Evolutionary conservation across 805 yeast genomes (phyloP), one percentile per base, ranked within the genome.

Genomic region (Starmera amethionina): DNA sequence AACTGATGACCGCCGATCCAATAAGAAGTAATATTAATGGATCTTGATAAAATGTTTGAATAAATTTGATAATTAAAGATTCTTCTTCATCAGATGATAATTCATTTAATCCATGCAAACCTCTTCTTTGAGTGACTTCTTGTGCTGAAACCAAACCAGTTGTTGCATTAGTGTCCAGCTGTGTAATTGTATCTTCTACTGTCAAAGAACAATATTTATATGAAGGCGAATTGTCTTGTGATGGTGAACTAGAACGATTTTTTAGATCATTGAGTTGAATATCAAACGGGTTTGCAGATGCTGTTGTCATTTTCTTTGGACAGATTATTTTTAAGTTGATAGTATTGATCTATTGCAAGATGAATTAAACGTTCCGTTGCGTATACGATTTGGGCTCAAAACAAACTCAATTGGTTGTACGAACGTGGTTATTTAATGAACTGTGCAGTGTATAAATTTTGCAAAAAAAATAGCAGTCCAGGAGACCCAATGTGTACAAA

Each of bases 1-100:
- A 84, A 46, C 94, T 80, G 30, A 93, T 70, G 2, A 73, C 74
- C 0, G 98, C 97, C 1, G 97, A 87, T 0, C 93, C 97, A 33
- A 89, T 84, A 52, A 93, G 70, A 43, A 93, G 66, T 49, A 93
- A 66, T 48, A 93, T 90, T 63, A 93, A 70, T 19, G 96, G 97
- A 62, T 93, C 96, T 50, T 84, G 89, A 52, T 85, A 79, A 55
- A 93, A 93, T 41, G 81, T 86, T 44, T 80, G 68, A 9, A 87
- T 39, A 52, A 93, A 93, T 59, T 85, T 83, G 63, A 72, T 60
- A n/a, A 75, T 43, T 35, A 90, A 54, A 34, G 69, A 63, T 49
- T 89, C 96, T 18, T 81, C 85, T 40, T 86, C 96, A 15, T 86
- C 95, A 4, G 68, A 65, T 8, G 67, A 64, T 37, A 94, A 70